Evolutionary conservation across 1,139 yeast species (phyloP), one percentile per base, ranked within the genome.

Genomic region (Kurtzmaniella quercitrusa): DNA sequence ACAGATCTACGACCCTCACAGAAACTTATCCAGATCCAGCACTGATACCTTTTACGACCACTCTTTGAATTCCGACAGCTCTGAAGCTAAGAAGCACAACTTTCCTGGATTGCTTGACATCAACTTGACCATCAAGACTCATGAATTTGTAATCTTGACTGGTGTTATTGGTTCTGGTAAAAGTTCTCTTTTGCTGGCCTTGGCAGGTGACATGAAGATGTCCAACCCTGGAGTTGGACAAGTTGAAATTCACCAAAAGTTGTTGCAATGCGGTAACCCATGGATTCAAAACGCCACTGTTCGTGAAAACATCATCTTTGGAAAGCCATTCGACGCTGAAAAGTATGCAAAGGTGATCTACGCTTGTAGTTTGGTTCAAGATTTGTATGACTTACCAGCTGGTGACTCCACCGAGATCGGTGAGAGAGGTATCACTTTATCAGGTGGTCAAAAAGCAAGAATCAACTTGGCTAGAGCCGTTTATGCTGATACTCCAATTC

Each of bases 381-480:
- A 60, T 45, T 49, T 64, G 21, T 51, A 55, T 18, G 55, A 51
- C 19, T 48, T 64, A 14, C 57, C 59, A 15, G 64, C 56, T 11
- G 56, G 54, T 12, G 60, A 56, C 39, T 40, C 45, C 31, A 60
- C 62, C 9, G 60, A 57, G 38, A 51, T 57, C 29, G 60, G 62
- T n/a, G 62, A 57, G 37, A 42, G 57, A 38, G 60, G 60, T 52
- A 83, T 87, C 53, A 85, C 89, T 0, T 62, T 87, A 24, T 84
- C 93, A 6, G 95, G 95, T 46, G 95, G 95, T 37, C 95, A 87
- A 58, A 86, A 86, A 64, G 91, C 94, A 1, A 73, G 93, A 54
- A 77, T 85, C 52, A 81, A 82, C 50, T 65, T 86, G 47, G 94
- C 95, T 1, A 73, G 94, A 52, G 82, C 91, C 1, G 88, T 83